phyloP scores from a whole-genome alignment of 2,329 filamentous ascomycete genomes.

The Trichoderma oligosporum region DNA sequence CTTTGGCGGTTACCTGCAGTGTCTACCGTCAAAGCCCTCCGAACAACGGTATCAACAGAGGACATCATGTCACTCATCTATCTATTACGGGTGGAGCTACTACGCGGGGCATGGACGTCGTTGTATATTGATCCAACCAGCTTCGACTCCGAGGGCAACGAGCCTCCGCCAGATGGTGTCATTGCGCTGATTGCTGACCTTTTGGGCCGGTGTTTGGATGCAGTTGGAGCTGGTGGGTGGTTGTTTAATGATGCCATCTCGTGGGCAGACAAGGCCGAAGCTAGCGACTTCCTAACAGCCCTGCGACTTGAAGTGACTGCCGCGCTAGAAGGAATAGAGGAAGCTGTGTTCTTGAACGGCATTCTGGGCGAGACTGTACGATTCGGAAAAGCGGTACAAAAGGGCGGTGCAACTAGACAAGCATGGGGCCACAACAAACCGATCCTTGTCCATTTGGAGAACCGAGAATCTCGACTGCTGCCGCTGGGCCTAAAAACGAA shows the following conservation, averaged over 20 bases:
- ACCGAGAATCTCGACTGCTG: conserved; percentile 50
- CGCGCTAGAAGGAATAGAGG: conserved; percentile 68
- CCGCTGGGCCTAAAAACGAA: conserved; percentile 69
- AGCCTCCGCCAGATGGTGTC: conserved; percentile 59
- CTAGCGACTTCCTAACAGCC: conserved; percentile 60
- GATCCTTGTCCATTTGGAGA: conserved; percentile 41
- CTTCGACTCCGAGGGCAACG: conserved; percentile 40
- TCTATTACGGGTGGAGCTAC: conserved; percentile 68
- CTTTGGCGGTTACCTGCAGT: conserved; percentile 61
- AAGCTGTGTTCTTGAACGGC: conserved; percentile 61
- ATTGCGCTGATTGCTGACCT: conserved; percentile 69
- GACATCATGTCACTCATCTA: conserved; percentile 70
- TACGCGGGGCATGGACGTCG: conserved; percentile 71
- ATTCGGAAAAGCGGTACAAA: conserved; percentile 47
- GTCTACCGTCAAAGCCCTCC: conserved; percentile 60
- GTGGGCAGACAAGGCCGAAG: conserved; percentile 48
- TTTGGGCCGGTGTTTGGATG: conserved; percentile 69
- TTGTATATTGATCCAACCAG: conserved; percentile 61
- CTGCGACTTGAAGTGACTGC: conserved; percentile 67
- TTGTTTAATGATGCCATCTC: conserved; percentile 58
- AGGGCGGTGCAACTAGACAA: conserved; percentile 30
- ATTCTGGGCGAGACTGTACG: conserved; percentile 63
- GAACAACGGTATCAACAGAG: conserved; percentile 59
- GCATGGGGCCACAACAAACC: conserved; percentile 39
- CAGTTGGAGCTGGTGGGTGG: conserved; percentile 72